Conservation (phyloP, 805 yeast genomes). For the Pichia membranifaciens region DNA sequence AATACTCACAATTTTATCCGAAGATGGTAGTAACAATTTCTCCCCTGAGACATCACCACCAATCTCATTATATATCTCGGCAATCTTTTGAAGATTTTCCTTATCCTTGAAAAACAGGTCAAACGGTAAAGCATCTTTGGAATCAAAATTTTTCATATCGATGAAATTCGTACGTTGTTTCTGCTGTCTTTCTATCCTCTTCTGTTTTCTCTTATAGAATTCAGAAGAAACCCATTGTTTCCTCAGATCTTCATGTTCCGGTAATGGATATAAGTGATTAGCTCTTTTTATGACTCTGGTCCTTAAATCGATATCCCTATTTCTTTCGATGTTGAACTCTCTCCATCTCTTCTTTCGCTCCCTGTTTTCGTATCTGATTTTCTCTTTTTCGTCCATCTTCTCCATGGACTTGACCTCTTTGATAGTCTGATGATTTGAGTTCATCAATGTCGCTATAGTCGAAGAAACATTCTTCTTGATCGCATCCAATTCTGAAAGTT, state of each 20-base stretch:
- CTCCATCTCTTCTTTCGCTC: constrained; percentile 82
- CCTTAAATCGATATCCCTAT: constrained; percentile 82
- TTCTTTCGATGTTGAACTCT: constrained; percentile 69
- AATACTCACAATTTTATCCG: constrained; percentile 21
- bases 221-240: constrained; percentile 70
- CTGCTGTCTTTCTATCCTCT: constrained; percentile 46
- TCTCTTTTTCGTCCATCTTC: constrained; percentile 42
- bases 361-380: constrained; percentile 60
- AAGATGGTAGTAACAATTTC: constrained; percentile 8
- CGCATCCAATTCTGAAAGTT: constrained; percentile 9
- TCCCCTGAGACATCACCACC: constrained; percentile 25
- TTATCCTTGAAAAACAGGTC: constrained; percentile 7
- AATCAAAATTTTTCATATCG: constrained; percentile 11
- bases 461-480: constrained; percentile 14
- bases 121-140: constrained; percentile 9
- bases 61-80: constrained; percentile 31
- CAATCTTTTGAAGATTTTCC: constrained; percentile 12
- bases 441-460: constrained; percentile 11
- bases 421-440: background rate
- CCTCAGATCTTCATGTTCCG: constrained; percentile 46
- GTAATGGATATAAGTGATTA: constrained; percentile 53
- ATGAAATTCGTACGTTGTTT: constrained; percentile 18
- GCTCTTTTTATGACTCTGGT: constrained; percentile 76
- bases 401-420: constrained; percentile 4
- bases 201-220: constrained; percentile 58